A percentile compares a stretch with the other conserved stretches of the same genome.
These are phyloP conservation scores for Aeschynomene evenia DNA, from an alignment of 306 rosid genomes.

Conservation along the genomic window DNA sequence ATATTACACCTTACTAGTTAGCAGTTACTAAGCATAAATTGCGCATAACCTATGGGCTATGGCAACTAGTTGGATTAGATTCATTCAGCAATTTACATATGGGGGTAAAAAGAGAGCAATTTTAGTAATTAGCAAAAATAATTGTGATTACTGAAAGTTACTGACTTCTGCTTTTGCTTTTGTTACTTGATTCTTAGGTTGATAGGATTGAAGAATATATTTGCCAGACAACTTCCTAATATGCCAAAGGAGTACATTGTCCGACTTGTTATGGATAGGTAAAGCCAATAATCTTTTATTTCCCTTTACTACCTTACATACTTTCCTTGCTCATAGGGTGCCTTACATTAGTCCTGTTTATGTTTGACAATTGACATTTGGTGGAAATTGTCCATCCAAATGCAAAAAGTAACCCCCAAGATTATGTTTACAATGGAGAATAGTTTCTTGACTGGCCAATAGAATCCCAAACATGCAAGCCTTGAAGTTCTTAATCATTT, in stretches of 20 bases:
- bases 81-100: neutral
- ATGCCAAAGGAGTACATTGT: conserved; percentile 99
- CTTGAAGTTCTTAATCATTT: neutral
- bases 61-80: conserved; percentile 8
- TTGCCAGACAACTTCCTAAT: conserved; percentile 91
- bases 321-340: conserved; percentile 4
- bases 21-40: neutral
- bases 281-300: conserved; percentile 20
- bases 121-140: neutral
- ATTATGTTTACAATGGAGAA: neutral
- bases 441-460: conserved; percentile 8
- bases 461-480: neutral
- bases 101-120: neutral
- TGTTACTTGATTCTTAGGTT: conserved; percentile 54
- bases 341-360: neutral
- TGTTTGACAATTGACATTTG: conserved; percentile 9
- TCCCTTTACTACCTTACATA: neutral
- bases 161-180: conserved; percentile 27
- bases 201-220: conserved; percentile 95
- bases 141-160: conserved; percentile 9
- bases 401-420: neutral
- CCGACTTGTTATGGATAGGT: conserved; percentile 99
- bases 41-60: neutral
- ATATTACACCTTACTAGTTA: neutral
- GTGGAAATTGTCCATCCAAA: conserved; percentile 10